These are phyloP conservation scores for Ophiostoma triangulosporum DNA, from an alignment of 2,329 filamentous ascomycete genomes.

Conservation along the genomic window DNA sequence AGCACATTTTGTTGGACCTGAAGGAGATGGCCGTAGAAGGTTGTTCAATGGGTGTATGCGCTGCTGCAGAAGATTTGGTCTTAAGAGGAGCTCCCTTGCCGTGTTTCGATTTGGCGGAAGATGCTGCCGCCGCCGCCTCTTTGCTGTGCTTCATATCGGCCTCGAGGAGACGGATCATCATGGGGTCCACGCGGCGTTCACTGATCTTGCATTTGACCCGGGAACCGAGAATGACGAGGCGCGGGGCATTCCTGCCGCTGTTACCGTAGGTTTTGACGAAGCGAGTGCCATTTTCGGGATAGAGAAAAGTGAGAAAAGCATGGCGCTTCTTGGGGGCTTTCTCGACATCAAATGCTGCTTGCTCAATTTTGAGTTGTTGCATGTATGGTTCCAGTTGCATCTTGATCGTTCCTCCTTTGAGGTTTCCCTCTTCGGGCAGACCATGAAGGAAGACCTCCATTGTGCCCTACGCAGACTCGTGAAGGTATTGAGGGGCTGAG, in stretches of 20 bases:
- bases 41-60: too few species aligned
- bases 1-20: conserved; percentile 15
- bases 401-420: conserved; percentile 26
- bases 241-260: conserved; percentile 2
- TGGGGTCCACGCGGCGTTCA: conserved; percentile 7
- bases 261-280: conserved; percentile 29
- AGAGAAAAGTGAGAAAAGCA: conserved; percentile 32
- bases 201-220: conserved; percentile 20
- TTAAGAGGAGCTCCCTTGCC: not conserved
- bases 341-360: conserved; percentile 27
- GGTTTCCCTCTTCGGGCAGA: conserved; percentile 23
- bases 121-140: not conserved
- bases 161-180: conserved; percentile 15
- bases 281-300: conserved; percentile 22
- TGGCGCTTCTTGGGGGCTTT: conserved; percentile 24
- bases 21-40: conserved; percentile 5
- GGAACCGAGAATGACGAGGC: conserved; percentile 19
- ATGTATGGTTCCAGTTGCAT: conserved; percentile 28
- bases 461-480: too few species aligned
- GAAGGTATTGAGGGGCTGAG: too few species aligned
- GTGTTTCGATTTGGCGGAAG: too few species aligned
- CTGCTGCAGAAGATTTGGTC: too few species aligned
- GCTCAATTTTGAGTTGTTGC: conserved; percentile 24
- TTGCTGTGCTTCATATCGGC: not conserved
- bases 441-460: conserved; percentile 36